Conservation (phyloP, 1,139 yeast species). For the Lodderomyces elongisporus region DNA sequence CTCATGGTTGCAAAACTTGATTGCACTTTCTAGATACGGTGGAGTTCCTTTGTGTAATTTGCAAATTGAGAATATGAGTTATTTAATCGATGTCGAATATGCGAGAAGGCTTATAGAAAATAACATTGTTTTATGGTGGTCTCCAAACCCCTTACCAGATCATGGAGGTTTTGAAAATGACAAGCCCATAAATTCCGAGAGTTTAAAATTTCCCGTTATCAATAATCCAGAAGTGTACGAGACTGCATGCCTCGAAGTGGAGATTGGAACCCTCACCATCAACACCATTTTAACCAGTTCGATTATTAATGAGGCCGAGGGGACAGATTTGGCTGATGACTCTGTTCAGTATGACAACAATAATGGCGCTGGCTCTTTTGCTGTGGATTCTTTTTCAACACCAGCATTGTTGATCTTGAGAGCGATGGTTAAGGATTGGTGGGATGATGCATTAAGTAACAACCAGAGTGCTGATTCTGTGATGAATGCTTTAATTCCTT, state of each 20-base stretch:
- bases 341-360: conserved; percentile 37
- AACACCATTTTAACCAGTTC: conserved; percentile 86
- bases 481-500: conserved; percentile 75
- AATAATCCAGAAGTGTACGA: conserved; percentile 79
- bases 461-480: conserved; percentile 76
- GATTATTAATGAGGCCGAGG: conserved; percentile 84
- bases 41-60: conserved; percentile 84
- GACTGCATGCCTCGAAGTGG: conserved; percentile 74
- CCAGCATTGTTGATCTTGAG: conserved; percentile 71
- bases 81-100: conserved; percentile 77
- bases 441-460: conserved; percentile 81
- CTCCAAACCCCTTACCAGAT: conserved; percentile 73
- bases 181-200: conserved; percentile 46
- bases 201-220: conserved; percentile 64
- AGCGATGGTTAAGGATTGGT: conserved; percentile 79
- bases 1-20: conserved; percentile 66
- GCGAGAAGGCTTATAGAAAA: conserved; percentile 68
- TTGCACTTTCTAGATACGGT: conserved; percentile 63
- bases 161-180: conserved; percentile 83
- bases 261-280: conserved; percentile 71
- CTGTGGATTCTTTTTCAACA: conserved; percentile 75
- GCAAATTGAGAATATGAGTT: conserved; percentile 69
- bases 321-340: conserved; percentile 67
- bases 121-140: conserved; percentile 90
- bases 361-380: conserved; percentile 51